Conservation (phyloP, 2,329 filamentous ascomycete species). For the Tolypocladium pustulatum region DNA sequence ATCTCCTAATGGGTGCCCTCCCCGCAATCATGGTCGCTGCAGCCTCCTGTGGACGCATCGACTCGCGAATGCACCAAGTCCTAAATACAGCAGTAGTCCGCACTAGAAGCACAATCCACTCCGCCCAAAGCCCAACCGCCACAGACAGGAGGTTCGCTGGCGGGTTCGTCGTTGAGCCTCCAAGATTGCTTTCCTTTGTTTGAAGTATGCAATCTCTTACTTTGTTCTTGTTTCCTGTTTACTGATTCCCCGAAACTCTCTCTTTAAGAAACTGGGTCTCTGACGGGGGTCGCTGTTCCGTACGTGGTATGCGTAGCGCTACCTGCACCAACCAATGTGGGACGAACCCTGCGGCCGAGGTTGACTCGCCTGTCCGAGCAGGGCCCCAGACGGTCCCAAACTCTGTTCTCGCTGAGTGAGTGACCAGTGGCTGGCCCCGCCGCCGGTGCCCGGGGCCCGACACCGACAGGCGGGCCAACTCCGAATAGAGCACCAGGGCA, state of each 20-base stretch:
- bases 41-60: not conserved
- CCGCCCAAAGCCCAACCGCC: not conserved
- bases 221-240: not conserved
- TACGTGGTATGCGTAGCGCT: not conserved
- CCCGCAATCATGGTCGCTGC: not conserved
- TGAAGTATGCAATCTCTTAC: not conserved
- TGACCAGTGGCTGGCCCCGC: not conserved
- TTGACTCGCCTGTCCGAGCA: not conserved
- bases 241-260: not conserved
- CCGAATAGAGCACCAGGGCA: not conserved
- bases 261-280: not conserved
- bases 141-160: not conserved
- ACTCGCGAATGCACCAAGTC: not conserved
- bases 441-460: not conserved
- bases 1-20: not conserved
- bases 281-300: not conserved
- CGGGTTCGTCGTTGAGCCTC: not conserved
- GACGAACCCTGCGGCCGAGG: not conserved
- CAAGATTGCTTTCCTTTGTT: not conserved
- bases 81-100: not conserved
- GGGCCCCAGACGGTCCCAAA: constrained; percentile 5
- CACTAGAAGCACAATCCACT: not conserved
- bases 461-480: not conserved
- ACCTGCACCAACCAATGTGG: not conserved
- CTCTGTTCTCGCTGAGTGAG: not conserved